phyloP scores from a whole-genome alignment of 371 early-diverging fungal species.

The Mucor lusitanicus region DNA sequence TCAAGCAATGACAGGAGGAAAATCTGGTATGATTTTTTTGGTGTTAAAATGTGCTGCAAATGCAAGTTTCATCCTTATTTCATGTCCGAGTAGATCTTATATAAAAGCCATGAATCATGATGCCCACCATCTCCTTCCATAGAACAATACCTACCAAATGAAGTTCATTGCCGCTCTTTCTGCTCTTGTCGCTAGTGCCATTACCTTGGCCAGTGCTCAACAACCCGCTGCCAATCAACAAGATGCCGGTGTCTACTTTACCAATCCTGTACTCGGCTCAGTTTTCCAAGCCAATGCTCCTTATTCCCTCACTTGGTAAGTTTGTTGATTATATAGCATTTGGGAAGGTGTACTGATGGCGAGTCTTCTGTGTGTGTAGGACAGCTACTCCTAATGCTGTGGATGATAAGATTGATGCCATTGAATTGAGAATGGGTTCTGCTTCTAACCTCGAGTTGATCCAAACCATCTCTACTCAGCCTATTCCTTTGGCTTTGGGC shows the following conservation, averaged over 20 bases:
- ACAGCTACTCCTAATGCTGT: not conserved
- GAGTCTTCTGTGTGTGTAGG: not conserved
- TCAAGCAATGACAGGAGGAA: not conserved
- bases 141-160: not conserved
- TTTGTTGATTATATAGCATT: not conserved
- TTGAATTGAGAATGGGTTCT: not conserved
- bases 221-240: not conserved
- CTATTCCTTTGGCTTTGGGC: not conserved
- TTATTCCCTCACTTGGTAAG: not conserved
- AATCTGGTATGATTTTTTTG: not conserved
- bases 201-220: not conserved
- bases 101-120: not conserved
- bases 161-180: not conserved
- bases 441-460: not conserved
- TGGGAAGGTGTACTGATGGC: not conserved
- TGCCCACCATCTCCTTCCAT: not conserved
- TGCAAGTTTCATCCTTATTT: not conserved
- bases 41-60: not conserved
- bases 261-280: not conserved
- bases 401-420: not conserved
- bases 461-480: not conserved
- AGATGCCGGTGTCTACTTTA: not conserved
- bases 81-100: not conserved
- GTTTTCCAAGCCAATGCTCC: not conserved
- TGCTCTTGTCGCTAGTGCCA: not conserved